These are phyloP conservation scores for Lotus japonicus DNA, from an alignment of 306 rosid genomes.

Conservation along the genomic window DNA sequence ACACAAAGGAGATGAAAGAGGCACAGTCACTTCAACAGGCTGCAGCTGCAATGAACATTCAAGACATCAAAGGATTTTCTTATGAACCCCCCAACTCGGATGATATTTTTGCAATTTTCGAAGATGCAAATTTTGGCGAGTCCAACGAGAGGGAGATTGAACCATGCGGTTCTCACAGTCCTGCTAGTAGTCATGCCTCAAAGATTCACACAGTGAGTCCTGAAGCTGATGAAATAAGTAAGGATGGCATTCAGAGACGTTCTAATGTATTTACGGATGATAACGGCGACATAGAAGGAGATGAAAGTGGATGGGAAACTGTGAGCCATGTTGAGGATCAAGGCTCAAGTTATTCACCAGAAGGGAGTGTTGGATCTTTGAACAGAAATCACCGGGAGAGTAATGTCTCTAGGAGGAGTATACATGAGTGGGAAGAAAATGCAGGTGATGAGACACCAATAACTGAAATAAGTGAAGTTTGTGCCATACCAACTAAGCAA, in stretches of 20 bases:
- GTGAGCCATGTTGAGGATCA: slow-evolving; percentile 90
- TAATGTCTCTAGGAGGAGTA: slow-evolving; percentile 46
- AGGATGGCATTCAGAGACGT: slow-evolving; percentile 37
- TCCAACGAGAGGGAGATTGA: slow-evolving; percentile 71
- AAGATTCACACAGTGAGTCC: slow-evolving; percentile 74
- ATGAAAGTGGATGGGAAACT: slow-evolving; percentile 99
- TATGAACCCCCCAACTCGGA: slow-evolving; percentile 70
- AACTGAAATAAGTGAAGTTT: slow-evolving; percentile 71
- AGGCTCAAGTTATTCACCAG: slow-evolving; percentile 77
- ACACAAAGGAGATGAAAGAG: slow-evolving; percentile 62
- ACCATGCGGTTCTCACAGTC: slow-evolving; percentile 59
- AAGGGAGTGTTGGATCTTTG: slow-evolving; percentile 54
- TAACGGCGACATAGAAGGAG: slow-evolving; percentile 75
- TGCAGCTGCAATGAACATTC: slow-evolving; percentile 69
- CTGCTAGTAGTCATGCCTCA: slow-evolving; percentile 60
- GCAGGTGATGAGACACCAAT: slow-evolving; percentile 54
- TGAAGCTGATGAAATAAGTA: slow-evolving; percentile 36
- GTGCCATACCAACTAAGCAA: slow-evolving; percentile 59
- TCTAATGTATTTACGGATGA: slow-evolving; percentile 42
- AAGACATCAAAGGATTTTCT: slow-evolving; percentile 64
- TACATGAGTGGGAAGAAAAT: slow-evolving; percentile 74
- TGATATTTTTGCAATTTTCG: slow-evolving; percentile 71
- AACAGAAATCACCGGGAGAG: slow-evolving; percentile 53
- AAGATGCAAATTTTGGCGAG: slow-evolving; percentile 63
- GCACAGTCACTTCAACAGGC: slow-evolving; percentile 54